Conservation (phyloP, 2,329 filamentous ascomycete genomes). For the Penicillium vulpinum region DNA sequence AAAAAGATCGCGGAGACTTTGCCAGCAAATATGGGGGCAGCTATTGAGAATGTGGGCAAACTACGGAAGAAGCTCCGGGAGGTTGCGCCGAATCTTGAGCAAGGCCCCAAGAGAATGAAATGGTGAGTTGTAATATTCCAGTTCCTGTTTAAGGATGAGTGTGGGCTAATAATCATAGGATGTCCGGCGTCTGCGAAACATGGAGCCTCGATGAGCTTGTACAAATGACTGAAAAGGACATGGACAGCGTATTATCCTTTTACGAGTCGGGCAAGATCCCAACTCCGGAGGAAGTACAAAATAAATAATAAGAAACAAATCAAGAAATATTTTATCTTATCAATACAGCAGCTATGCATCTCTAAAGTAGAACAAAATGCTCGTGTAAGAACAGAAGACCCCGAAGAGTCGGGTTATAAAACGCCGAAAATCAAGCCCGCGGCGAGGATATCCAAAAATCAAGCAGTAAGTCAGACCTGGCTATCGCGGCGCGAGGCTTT, state of each 20-base stretch:
- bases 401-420: constrained; percentile 21
- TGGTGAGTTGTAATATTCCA: constrained; percentile 59
- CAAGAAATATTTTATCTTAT: constrained; percentile 21
- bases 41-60: constrained; percentile 79
- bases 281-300: constrained; percentile 37
- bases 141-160: background rate
- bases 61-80: constrained; percentile 76
- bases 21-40: constrained; percentile 77
- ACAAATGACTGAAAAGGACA: constrained; percentile 76
- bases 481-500: constrained; percentile 33
- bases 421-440: constrained; percentile 6
- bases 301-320: constrained; percentile 3
- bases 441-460: constrained; percentile 34
- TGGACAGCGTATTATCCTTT: constrained; percentile 77
- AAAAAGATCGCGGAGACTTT: constrained; percentile 75
- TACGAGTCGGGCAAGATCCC: constrained; percentile 55
- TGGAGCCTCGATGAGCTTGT: constrained; percentile 85
- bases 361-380: constrained; percentile 20
- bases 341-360: constrained; percentile 28
- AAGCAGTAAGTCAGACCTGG: constrained; percentile 19
- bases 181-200: constrained; percentile 84
- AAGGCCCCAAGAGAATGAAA: constrained; percentile 84
- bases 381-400: constrained; percentile 16
- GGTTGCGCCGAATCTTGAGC: constrained; percentile 68
- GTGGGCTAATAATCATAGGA: constrained; percentile 57